Base-by-base conservation (phyloP, 805 yeast species). In the Cyberlindnera mississippiensis region DNA sequence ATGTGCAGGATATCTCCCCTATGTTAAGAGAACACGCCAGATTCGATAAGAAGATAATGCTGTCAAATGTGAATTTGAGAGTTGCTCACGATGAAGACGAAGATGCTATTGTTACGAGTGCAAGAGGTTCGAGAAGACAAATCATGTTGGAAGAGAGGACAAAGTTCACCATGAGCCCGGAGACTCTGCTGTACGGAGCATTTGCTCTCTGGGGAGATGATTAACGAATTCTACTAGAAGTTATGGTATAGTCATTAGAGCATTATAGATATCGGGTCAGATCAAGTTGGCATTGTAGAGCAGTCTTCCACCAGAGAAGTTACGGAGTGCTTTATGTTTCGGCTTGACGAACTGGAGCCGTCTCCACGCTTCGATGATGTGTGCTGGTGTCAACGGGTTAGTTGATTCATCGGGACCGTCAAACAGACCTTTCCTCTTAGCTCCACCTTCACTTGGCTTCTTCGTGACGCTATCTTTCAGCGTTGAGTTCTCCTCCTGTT, bases 341-440 rank as follows among this genome's bases (percentile, higher is more conserved):
- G 75, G 76, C 33, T 73, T 72, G 2, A 64, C 65, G 2, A 69
- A 63, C 60, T 89, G 96, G 33, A 87, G 62, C 40, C 82, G 66
- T 55, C 96, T 69, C 89, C 93, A 88, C 0, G 97, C 96, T 56
- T 88, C 96, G 45, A 82, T 81, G 10, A 90, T 80, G 61, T 90
- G 96, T 44, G 78, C 76, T 0, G 91, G 86, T 58, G 78, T 68
- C 28, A 90, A 71, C 0, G 96, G 96, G 42, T 76, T 76, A 13
- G 82, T 84, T 38, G 82, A 78, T 54, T 86, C 87, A 54, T 88
- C 95, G 1, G 96, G 96, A 28, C 85, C 91, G 61, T 87, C 96
- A 59, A 89, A 89, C 37, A 89, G 59, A 44, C 82, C 74, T 45
- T 75, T 76, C 27, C 75, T 63, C 48, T 75, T 71, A n/a, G n/a